Base-by-base conservation (phyloP, 2,329 filamentous ascomycete species). In the Zymoseptoria passerinii region DNA sequence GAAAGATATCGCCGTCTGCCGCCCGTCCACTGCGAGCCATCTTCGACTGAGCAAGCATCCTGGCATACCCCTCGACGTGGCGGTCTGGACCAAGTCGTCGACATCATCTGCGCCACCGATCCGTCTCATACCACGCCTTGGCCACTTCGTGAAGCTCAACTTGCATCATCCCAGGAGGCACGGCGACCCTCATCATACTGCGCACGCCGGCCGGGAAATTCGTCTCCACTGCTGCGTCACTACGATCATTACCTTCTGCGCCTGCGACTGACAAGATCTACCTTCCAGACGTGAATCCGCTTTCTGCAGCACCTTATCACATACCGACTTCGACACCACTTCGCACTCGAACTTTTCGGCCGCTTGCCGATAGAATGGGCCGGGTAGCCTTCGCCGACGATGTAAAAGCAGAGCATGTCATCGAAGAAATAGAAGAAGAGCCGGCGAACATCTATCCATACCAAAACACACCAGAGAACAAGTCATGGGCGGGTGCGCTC, bases 401-500 rank as follows among this genome's bases (percentile, higher is more conserved):
- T 73, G 76, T 74, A 72, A 76, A 77, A 52, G 50, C 50, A 72
- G 67, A 75, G 70, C 71, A 61, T 61, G 63, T 64, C 63, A 68
- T 74, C 69, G 75, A 76, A 68, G 73, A 71, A 68, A 60, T 65
- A 55, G 83, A 86, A 68, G 80, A 83, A 70, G 78, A 81, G 72
- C 73, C 80, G 62, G 78, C 80, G 64, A 77, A 77, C 67, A 81
- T 85, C 68, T 96, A 92, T 85, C 85, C 90, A 75, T 97, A 94
- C 77, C 86, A 94, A 76, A 86, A 82, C 70, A 77, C 75, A 58
- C 78, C 86, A 61, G 86, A 91, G 75, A 90, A 91, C 79, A 90
- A 91, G 74, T 92, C 90, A 67, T 95, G 94, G 94, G 94, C 92
- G 70, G 90, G 92, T 72, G 89, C 92, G 73, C 84, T 99, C 70